Percentiles rank a stretch among this genome's conserved stretches.
These are phyloP conservation scores for Talaromyces funiculosus DNA, from an alignment of 2,329 filamentous ascomycete genomes.

Conservation along the genomic window DNA sequence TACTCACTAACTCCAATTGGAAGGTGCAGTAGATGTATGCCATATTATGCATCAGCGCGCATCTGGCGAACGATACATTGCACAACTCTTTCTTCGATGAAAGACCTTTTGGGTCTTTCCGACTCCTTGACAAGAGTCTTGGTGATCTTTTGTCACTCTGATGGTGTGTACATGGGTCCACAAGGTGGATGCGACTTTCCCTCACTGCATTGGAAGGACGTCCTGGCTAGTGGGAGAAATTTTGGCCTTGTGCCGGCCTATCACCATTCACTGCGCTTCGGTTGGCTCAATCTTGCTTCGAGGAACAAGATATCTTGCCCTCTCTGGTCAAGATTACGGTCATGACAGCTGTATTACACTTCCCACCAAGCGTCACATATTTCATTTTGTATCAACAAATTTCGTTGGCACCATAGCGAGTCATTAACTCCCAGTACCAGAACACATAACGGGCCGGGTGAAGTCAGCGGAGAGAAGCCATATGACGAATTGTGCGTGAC, in stretches of 20 bases:
- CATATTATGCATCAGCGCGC: not conserved
- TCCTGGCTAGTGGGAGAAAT: constrained; percentile 9
- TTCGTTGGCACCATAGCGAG: constrained; percentile 15
- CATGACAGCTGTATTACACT: constrained; percentile 3
- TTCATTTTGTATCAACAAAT: not conserved
- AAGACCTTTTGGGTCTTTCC: not conserved
- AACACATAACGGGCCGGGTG: not conserved
- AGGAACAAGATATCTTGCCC: constrained; percentile 9
- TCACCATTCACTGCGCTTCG: constrained; percentile 6
- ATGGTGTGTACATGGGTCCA: constrained; percentile 13
- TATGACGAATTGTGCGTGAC: not conserved
- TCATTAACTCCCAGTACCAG: not conserved
- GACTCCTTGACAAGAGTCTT: not conserved
- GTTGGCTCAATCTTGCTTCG: constrained; percentile 5
- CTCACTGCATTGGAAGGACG: constrained; percentile 8
- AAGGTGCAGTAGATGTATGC: not conserved
- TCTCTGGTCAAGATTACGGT: constrained; percentile 3
- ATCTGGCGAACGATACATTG: not conserved
- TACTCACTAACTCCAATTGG: not conserved
- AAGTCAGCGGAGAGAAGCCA: not conserved
- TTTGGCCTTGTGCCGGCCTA: constrained; percentile 8
- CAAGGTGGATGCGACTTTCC: constrained; percentile 8
- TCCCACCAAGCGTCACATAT: constrained; percentile 3
- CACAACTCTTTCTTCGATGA: not conserved
- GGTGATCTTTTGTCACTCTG: not conserved